A percentile compares a stretch with the other conserved stretches of the same genome.
Conservation (phyloP, 345 rosid species). For the Citrus maxima region DNA sequence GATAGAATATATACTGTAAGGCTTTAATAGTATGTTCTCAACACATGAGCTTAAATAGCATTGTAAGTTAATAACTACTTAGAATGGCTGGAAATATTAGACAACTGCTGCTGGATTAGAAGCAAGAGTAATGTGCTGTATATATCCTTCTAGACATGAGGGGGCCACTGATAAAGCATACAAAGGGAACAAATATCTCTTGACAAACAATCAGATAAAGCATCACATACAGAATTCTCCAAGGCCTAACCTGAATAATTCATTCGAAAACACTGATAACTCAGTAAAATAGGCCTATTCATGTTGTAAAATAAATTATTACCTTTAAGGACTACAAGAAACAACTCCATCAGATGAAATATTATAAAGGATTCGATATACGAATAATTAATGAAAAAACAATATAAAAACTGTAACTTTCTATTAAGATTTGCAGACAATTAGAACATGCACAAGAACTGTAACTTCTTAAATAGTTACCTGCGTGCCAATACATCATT, state of each 20-base stretch:
- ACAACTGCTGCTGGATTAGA: background rate
- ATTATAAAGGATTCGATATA: background rate
- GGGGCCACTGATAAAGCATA: background rate
- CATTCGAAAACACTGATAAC: background rate
- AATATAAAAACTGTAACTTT: background rate
- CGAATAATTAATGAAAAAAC: background rate
- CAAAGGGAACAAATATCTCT: background rate
- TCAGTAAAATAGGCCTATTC: background rate
- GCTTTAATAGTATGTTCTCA: background rate
- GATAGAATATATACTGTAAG: background rate
- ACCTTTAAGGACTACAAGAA: background rate
- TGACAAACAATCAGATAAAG: background rate
- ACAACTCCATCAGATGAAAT: background rate
- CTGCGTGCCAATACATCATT: constrained; percentile 83
- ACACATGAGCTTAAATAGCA: background rate
- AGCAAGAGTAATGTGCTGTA: background rate
- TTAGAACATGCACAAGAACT: background rate
- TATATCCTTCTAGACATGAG: background rate
- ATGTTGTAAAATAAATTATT: background rate
- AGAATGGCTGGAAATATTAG: background rate
- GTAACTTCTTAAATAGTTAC: constrained; percentile 22
- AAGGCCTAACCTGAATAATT: background rate
- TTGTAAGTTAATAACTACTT: background rate
- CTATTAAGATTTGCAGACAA: background rate
- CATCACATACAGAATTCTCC: background rate